Base-by-base conservation (phyloP, 1,284 basidiomycete species). In the Veloboletus limbatus region DNA sequence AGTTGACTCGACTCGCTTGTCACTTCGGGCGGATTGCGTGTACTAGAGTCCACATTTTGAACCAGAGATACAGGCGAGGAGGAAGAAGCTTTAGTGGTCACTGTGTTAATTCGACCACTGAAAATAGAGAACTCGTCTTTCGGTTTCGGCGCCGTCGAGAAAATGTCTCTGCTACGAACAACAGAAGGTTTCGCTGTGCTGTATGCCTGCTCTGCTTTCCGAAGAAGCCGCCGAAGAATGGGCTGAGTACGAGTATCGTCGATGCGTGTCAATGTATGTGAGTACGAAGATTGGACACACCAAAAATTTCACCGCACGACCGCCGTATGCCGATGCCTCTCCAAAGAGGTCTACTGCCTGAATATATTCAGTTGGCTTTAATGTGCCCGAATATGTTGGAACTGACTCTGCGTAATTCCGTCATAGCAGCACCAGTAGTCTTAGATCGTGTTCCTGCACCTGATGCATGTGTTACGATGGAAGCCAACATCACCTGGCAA, bases 81-180 rank as follows among this genome's bases (percentile, higher is more conserved):
- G 22, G 56, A 37, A 17, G 57, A 43, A 1, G 55, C 58, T 48
- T 77, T 79, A 0, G 73, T 78, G 2, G 68, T 70, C 13, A 85
- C 68, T 0, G 76, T 81, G 51, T 82, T 77, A 9, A 78, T 84
- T 52, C 78, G 77, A n/a, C 83, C 84, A 48, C 82, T 78, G 61
- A 88, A 86, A 32, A 88, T 84, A 6, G 78, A 76, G 20, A 88
- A 68, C 57, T 87, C 85, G 58, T 88, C 85, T 41, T 76, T 73
- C 2, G 54, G 48, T 42, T 65, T 64, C 21, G 65, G 64, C 9
- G 59, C 53, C n/a, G 65, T 54, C 0, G 76, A 68, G 63, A 86
- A 84, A 24, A 85, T 81, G 60, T 84, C 79, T 26, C 45, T 50
- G 51, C 73, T 72, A 8, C 69, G 69, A 24, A 73, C 68, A 17